phyloP scores from a whole-genome alignment of 345 rosid genomes.

The Anacardium occidentale region DNA sequence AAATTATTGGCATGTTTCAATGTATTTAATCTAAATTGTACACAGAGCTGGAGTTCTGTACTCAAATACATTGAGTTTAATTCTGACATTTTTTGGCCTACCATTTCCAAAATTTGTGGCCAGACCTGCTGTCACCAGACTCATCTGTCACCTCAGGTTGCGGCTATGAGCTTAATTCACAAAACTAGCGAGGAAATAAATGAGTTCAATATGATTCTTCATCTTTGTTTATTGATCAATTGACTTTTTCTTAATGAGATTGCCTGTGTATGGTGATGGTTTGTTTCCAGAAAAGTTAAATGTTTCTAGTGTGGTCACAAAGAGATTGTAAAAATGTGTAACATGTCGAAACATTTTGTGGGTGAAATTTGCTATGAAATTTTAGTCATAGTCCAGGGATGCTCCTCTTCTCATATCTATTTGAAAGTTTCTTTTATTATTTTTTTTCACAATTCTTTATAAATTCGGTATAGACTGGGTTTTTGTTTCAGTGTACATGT shows the following conservation, averaged over 20 bases:
- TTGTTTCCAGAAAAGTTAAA: background rate
- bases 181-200: background rate
- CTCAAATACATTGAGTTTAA: background rate
- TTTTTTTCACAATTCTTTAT: background rate
- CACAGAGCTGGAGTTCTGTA: background rate
- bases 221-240: background rate
- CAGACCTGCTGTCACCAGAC: background rate
- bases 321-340: background rate
- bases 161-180: background rate
- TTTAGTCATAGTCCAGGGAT: background rate
- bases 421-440: too few relatives aligned
- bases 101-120: background rate
- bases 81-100: slow-evolving; percentile 6
- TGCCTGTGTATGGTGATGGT: background rate
- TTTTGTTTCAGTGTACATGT: background rate
- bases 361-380: background rate
- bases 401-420: background rate
- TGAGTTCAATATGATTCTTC: background rate
- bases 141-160: background rate
- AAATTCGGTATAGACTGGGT: background rate
- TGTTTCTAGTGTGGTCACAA: background rate
- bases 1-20: background rate
- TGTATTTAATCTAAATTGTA: background rate
- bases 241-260: background rate
- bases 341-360: background rate